Percentiles rank a stretch among this genome's conserved stretches.
Conservation (phyloP, 1,284 basidiomycete species). For the Apiotrichum mycotoxinovorans region DNA sequence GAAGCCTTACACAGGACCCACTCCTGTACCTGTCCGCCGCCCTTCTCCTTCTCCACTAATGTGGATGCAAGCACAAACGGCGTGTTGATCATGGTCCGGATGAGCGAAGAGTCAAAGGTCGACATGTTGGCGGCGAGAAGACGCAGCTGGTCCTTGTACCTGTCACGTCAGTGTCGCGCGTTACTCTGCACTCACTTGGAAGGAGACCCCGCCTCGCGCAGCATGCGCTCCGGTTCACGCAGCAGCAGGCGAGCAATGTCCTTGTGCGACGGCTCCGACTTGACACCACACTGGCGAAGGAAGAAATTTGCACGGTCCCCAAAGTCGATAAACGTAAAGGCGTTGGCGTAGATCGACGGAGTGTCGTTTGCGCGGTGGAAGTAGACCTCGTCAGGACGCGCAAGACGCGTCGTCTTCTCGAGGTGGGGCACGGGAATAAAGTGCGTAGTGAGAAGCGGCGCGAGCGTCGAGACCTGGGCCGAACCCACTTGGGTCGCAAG, state of each 20-base stretch:
- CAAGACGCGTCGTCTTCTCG: slow-evolving; percentile 22
- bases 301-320: slow-evolving; percentile 78
- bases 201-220: slow-evolving; percentile 43
- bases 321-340: slow-evolving; percentile 85
- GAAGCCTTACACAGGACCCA: slow-evolving; percentile 39
- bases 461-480: slow-evolving; percentile 41
- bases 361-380: slow-evolving; percentile 25
- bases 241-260: slow-evolving; percentile 44
- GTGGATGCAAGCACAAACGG: slow-evolving; percentile 71
- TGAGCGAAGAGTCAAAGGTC: slow-evolving; percentile 59
- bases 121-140: slow-evolving; percentile 75
- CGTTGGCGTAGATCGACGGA: slow-evolving; percentile 33
- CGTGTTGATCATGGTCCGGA: slow-evolving; percentile 64
- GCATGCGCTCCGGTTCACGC: slow-evolving; percentile 38
- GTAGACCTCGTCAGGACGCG: slow-evolving; percentile 43
- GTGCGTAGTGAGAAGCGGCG: slow-evolving; percentile 34
- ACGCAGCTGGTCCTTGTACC: slow-evolving; percentile 77
- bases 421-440: slow-evolving; percentile 51
- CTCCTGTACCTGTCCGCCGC: slow-evolving; percentile 24
- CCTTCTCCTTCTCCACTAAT: slow-evolving; percentile 51
- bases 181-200: slow-evolving; percentile 33
- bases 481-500: slow-evolving; percentile 66
- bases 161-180: slow-evolving; percentile 35
- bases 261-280: slow-evolving; percentile 68
- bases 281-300: slow-evolving; percentile 80